Percentiles rank a stretch among this genome's conserved stretches.
These are phyloP conservation scores for Stereocaulon alpinum DNA, from an alignment of 495 filamentous ascomycete genomes.

Conservation along the genomic window DNA sequence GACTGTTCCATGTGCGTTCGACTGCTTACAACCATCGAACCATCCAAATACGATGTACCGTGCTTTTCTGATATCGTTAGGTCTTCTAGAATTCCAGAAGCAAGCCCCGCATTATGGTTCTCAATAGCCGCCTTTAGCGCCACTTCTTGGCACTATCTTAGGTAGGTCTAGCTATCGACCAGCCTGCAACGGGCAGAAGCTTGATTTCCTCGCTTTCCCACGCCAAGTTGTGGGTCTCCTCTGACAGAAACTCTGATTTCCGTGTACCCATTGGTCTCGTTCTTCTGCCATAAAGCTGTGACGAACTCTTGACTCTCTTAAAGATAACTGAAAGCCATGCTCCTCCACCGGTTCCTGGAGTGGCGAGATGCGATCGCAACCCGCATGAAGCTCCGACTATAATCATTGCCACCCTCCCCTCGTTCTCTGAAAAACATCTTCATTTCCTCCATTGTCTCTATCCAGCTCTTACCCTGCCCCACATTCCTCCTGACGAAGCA, in stretches of 20 bases:
- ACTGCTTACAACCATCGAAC: too few species aligned
- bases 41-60: too few species aligned
- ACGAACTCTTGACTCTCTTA: neutral
- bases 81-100: too few species aligned
- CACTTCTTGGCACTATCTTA: too few species aligned
- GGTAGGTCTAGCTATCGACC: too few species aligned
- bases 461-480: neutral
- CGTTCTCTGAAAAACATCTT: neutral
- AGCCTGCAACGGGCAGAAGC: too few species aligned
- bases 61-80: too few species aligned
- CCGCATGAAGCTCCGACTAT: neutral
- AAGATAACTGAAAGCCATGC: neutral
- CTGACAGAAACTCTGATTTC: neutral
- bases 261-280: neutral
- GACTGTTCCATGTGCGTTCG: too few species aligned
- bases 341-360: neutral
- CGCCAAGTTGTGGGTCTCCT: too few species aligned
- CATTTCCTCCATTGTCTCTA: neutral
- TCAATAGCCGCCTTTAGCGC: too few species aligned
- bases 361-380: constrained; percentile 2
- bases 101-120: too few species aligned
- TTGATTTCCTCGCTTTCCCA: too few species aligned
- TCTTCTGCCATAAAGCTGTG: neutral
- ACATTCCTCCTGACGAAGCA: neutral
- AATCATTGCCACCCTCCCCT: neutral